A percentile compares a stretch with the other conserved stretches of the same genome.
Evolutionary conservation across 1,284 basidiomycete species (phyloP).

Genomic region (Apiotrichum mycotoxinovorans): DNA sequence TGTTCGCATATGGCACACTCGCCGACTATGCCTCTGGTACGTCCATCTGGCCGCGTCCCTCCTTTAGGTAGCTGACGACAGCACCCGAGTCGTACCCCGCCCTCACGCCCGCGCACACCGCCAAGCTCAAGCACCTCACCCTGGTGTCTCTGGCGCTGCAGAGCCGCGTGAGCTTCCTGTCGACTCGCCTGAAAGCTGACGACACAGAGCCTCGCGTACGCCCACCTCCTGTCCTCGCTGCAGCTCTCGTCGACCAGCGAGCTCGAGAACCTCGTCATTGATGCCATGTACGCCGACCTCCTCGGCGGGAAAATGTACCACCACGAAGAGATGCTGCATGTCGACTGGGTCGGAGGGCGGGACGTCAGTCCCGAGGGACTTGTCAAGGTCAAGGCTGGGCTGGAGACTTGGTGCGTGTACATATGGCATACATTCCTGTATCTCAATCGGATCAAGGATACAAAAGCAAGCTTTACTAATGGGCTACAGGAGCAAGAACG

Average conservation of each 20-base stretch:
- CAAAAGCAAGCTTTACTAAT: background rate
- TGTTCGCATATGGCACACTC: constrained; percentile 87
- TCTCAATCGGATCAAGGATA: background rate
- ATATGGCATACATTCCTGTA: too few species aligned
- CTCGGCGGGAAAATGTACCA: constrained; percentile 88
- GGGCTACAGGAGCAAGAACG: constrained; percentile 63
- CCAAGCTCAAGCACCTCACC: constrained; percentile 87
- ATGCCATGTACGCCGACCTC: constrained; percentile 85
- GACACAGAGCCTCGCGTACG: constrained; percentile 32
- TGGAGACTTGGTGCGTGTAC: constrained; percentile 68
- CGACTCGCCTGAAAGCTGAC: constrained; percentile 2
- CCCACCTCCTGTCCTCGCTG: constrained; percentile 49
- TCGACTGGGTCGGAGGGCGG: constrained; percentile 85
- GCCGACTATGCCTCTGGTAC: constrained; percentile 61
- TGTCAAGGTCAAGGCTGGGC: constrained; percentile 58
- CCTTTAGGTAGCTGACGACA: constrained; percentile 49
- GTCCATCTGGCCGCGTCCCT: constrained; percentile 25
- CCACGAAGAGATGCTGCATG: constrained; percentile 75
- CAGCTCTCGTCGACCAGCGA: constrained; percentile 72
- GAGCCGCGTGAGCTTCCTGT: constrained; percentile 57
- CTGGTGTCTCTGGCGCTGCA: constrained; percentile 74
- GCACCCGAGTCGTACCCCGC: constrained; percentile 63
- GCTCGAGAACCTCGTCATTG: constrained; percentile 92
- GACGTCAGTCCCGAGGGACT: constrained; percentile 71
- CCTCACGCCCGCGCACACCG: constrained; percentile 66